phyloP scores from a whole-genome alignment of 495 filamentous ascomycete genomes.

The Aspergillus biplanus region DNA sequence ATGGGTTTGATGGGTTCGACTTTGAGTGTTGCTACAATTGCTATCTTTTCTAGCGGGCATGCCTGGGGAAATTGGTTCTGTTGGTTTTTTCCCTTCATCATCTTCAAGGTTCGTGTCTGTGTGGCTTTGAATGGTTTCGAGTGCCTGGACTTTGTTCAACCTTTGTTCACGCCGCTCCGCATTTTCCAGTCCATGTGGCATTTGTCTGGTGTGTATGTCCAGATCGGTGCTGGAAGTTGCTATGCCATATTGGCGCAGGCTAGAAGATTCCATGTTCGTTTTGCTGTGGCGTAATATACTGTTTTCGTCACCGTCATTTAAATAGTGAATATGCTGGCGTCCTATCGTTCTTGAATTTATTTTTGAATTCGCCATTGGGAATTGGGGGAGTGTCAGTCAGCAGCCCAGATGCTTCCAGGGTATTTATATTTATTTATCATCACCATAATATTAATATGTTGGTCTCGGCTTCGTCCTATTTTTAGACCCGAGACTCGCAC shows the following conservation, averaged over 20 bases:
- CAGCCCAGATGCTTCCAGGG: neutral
- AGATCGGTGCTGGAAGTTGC: constrained; percentile 2
- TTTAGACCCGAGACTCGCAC: constrained; percentile 12
- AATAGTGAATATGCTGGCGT: constrained; percentile 20
- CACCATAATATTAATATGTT: constrained; percentile 6
- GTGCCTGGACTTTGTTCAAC: constrained; percentile 22
- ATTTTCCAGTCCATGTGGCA: constrained; percentile 17
- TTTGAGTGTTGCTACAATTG: constrained; percentile 19
- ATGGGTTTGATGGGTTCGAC: constrained; percentile 21
- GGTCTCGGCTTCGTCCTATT: constrained; percentile 15
- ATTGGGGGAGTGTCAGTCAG: neutral
- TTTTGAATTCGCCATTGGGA: neutral
- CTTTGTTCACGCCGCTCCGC: constrained; percentile 12
- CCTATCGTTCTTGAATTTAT: constrained; percentile 10
- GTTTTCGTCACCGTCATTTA: constrained; percentile 16
- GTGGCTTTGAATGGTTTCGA: constrained; percentile 17
- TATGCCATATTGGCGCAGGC: constrained; percentile 15
- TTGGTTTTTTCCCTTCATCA: constrained; percentile 19
- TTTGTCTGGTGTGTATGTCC: constrained; percentile 12
- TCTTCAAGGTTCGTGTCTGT: constrained; percentile 16
- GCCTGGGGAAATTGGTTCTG: constrained; percentile 27
- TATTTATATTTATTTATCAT: constrained; percentile 6
- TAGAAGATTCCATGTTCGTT: constrained; percentile 15
- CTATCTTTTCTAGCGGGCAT: constrained; percentile 24
- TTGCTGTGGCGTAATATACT: constrained; percentile 23